Evolutionary conservation across 768 basidiomycete genomes (phyloP).

Genomic region (Mrakia blollopis): DNA sequence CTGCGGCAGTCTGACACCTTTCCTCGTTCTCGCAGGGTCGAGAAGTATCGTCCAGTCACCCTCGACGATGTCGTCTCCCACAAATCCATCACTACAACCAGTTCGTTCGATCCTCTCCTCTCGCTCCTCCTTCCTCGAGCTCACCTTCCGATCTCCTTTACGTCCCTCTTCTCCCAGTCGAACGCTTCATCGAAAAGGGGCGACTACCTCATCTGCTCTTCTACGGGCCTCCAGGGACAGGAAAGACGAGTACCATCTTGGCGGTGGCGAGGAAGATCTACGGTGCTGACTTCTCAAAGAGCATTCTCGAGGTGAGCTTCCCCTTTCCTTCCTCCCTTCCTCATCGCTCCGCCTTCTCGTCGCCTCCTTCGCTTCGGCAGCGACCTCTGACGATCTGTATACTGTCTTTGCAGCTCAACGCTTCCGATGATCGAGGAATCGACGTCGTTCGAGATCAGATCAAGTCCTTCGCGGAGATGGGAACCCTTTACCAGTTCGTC

Average conservation of each 20-base stretch:
- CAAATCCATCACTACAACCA: slow-evolving; percentile 88
- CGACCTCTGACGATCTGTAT: background rate
- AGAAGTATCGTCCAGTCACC: slow-evolving; percentile 90
- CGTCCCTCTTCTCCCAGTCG: slow-evolving; percentile 59
- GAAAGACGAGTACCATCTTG: slow-evolving; percentile 94
- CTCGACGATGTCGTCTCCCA: slow-evolving; percentile 95
- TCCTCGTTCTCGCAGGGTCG: slow-evolving; percentile 62
- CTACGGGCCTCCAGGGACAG: slow-evolving; percentile 94
- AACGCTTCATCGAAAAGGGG: slow-evolving; percentile 93
- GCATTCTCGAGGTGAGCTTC: slow-evolving; percentile 77
- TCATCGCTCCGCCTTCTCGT: background rate
- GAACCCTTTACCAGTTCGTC: slow-evolving; percentile 8
- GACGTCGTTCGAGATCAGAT: slow-evolving; percentile 98
- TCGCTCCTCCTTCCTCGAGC: background rate
- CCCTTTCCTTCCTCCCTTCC: background rate
- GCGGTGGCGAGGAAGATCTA: slow-evolving; percentile 94
- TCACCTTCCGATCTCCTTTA: slow-evolving; percentile 9
- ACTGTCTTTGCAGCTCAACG: slow-evolving; percentile 65
- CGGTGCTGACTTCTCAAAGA: slow-evolving; percentile 75
- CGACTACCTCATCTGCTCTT: slow-evolving; percentile 89
- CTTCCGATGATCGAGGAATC: slow-evolving; percentile 96
- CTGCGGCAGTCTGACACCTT: background rate
- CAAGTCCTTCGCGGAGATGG: slow-evolving; percentile 78
- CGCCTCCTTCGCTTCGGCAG: too few species aligned
- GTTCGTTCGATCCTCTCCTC: slow-evolving; percentile 51